phyloP scores from a whole-genome alignment of 805 yeast species.

The Yarrowia deformans region DNA sequence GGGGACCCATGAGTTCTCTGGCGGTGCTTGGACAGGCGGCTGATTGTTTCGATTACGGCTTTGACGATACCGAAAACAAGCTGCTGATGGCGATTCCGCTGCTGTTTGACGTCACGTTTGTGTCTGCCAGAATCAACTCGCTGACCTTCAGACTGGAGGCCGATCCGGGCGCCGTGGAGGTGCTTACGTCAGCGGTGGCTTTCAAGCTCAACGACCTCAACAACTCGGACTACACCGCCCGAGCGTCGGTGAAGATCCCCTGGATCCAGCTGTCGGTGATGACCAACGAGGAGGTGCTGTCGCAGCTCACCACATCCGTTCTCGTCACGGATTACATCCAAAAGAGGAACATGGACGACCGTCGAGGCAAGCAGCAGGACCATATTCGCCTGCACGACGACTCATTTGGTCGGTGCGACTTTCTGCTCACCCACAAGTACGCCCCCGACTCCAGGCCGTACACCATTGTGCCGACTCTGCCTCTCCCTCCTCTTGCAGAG shows the following conservation, averaged over 20 bases:
- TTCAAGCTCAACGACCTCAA: conserved; percentile 72
- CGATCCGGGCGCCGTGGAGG: conserved; percentile 46
- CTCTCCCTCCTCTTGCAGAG: conserved; percentile 63
- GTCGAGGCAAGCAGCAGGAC: conserved; percentile 62
- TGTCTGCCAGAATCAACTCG: conserved; percentile 62
- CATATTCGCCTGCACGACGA: conserved; percentile 79
- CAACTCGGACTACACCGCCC: conserved; percentile 66
- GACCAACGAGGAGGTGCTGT: conserved; percentile 43
- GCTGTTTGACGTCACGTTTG: conserved; percentile 71
- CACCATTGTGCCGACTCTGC: conserved; percentile 57
- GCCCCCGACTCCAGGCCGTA: conserved; percentile 59
- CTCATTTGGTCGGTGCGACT: conserved; percentile 81
- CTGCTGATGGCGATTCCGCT: conserved; percentile 63
- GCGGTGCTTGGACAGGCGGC: conserved; percentile 53
- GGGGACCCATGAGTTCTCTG: conserved; percentile 52
- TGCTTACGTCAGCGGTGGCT: conserved; percentile 46
- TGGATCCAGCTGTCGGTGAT: conserved; percentile 52
- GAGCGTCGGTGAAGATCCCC: conserved; percentile 61
- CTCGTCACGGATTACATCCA: conserved; percentile 66
- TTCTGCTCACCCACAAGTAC: conserved; percentile 65
- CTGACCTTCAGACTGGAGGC: conserved; percentile 56
- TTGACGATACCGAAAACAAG: conserved; percentile 77
- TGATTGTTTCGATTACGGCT: conserved; percentile 65
- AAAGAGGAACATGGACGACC: conserved; percentile 57
- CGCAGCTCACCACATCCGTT: conserved; percentile 64